These are phyloP conservation scores for Podosphaera leucotricha DNA, from an alignment of 2,329 filamentous ascomycete species.

Conservation along the genomic window DNA sequence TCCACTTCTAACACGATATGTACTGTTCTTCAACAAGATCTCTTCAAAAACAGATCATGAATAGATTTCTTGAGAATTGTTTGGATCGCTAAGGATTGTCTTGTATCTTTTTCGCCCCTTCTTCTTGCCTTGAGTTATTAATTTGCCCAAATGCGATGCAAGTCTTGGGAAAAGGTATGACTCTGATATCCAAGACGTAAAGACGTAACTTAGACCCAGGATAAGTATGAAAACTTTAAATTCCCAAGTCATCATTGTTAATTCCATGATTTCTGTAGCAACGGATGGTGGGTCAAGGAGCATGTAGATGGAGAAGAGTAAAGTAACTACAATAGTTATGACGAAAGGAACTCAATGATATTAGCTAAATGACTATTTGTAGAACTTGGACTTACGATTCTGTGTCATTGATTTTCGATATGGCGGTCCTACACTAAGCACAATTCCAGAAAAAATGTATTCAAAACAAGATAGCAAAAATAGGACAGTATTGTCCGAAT, in stretches of 20 bases:
- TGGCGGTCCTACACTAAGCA: conserved; percentile 75
- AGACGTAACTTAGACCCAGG: conserved; percentile 47
- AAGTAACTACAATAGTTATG: conserved; percentile 43
- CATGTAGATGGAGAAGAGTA: conserved; percentile 56
- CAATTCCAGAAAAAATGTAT: conserved; percentile 74
- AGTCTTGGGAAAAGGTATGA: conserved; percentile 43
- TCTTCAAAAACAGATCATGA: no score
- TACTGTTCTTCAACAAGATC: no score
- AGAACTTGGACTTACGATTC: conserved; percentile 38
- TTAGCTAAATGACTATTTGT: conserved; percentile 1
- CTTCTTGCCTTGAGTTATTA: conserved; percentile 21
- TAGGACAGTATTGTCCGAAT: conserved; percentile 79
- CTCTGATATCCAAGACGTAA: conserved; percentile 47
- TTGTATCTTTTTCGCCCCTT: background rate
- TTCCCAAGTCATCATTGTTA: conserved; percentile 48
- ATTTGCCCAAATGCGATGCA: conserved; percentile 39
- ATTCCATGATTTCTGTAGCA: conserved; percentile 56
- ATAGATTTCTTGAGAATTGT: background rate
- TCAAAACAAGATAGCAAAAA: conserved; percentile 86
- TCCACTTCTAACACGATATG: no score
- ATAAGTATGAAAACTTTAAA: conserved; percentile 53
- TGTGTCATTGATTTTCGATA: conserved; percentile 60
- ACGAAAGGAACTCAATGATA: conserved; percentile 50
- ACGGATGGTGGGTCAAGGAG: conserved; percentile 47
- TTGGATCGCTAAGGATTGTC: background rate